Evolutionary conservation across 1,284 basidiomycete species (phyloP), one percentile per base, ranked within the genome.

Genomic region (Clitocybe nebularis): DNA sequence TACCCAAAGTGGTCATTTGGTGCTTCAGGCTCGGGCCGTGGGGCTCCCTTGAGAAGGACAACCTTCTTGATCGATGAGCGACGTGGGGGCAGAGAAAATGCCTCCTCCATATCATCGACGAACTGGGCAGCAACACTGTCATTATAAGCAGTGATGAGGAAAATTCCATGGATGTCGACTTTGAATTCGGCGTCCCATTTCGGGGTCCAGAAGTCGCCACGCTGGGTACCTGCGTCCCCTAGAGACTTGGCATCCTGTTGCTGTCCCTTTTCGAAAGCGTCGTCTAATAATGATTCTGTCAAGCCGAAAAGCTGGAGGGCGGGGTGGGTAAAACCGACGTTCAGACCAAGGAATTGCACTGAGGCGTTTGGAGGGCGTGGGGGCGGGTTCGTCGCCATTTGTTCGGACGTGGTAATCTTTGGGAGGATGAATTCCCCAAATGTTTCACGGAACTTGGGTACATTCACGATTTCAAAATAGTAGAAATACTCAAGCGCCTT

Each of bases 401-500:
- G 20, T 1, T 44, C 25, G 3, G 52, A 16, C 11, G 39, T 50
- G 4, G 46, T 52, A 25, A 53, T 47, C 35, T 47, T 53, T 8
- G 48, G 53, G 13, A 51, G 25, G 11, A 55, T 44, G 38, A 49
- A 50, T 14, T 39, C 22, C 25, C 38, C 40, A 26, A 54, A 47
- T 4, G 35, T 30, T 24, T 38, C 24, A 4, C 48, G 38, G 44
- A 52, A 54, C 10, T 36, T 24, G 2, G 23, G 28, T 16, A 44
- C 16, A 22, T 49, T 33, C 11, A 32, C 22, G 16, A 50, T 47
- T 24, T 30, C 10, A 42, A 54, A 54, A 30, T 47, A 52, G 35
- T 53, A 55, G 48, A 52, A 55, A 39, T 51, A 52, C 35, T 54
- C 45, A 2, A 53, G 23, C 5, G 42, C 44, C 34, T 55, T 54